Conservation (phyloP, 2,329 filamentous ascomycete species). For the Exutisphaerella laricina region DNA sequence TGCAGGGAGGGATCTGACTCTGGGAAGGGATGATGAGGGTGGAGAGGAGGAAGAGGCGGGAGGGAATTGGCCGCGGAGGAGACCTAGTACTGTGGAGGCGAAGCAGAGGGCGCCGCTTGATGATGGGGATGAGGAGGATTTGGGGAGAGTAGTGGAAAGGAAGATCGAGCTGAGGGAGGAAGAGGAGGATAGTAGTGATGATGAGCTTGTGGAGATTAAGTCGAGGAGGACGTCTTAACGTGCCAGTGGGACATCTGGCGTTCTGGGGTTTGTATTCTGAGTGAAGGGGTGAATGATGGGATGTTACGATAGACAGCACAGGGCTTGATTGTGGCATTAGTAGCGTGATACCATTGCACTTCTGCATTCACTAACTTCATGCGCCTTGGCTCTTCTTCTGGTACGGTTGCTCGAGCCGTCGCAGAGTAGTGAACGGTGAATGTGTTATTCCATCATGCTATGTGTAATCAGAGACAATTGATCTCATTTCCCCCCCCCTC, state of each 20-base stretch:
- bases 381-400: too few species aligned
- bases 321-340: neutral
- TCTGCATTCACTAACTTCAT: too few species aligned
- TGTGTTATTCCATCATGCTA: too few species aligned
- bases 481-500: too few species aligned
- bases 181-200: conserved; percentile 21
- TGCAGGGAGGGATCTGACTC: conserved; percentile 25
- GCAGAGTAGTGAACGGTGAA: too few species aligned
- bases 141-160: conserved; percentile 12
- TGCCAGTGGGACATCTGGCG: neutral
- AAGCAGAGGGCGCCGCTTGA: conserved; percentile 30
- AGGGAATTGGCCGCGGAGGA: conserved; percentile 21
- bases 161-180: conserved; percentile 14
- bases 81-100: conserved; percentile 34
- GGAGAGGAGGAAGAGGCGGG: too few species aligned
- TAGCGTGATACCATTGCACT: conserved; percentile 2
- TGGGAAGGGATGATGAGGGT: conserved; percentile 24
- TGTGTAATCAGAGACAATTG: too few species aligned
- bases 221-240: conserved; percentile 28
- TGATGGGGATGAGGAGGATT: conserved; percentile 25
- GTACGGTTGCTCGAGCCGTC: too few species aligned
- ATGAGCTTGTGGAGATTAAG: conserved; percentile 33
- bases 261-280: too few species aligned
- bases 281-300: neutral
- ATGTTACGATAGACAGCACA: neutral